phyloP scores from a whole-genome alignment of 306 rosid species.

The Herpetospermum pedunculosum region DNA sequence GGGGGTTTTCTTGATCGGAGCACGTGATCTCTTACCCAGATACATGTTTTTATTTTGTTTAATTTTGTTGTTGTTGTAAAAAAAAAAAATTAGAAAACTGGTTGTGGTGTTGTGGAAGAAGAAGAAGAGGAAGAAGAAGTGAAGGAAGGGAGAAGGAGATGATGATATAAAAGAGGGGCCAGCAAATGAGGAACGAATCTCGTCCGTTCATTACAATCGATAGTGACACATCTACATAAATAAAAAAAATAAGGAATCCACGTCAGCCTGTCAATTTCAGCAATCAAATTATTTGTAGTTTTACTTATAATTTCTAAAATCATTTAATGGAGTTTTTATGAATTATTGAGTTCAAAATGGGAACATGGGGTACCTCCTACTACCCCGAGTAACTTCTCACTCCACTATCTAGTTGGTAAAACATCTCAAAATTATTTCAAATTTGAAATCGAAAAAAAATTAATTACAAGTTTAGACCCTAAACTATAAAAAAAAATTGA shows the following conservation, averaged over 20 bases:
- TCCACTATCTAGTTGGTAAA: no score
- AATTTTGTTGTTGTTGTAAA: not conserved
- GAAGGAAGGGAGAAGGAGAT: slow-evolving; percentile 9
- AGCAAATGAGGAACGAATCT: slow-evolving; percentile 40
- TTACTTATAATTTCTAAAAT: not conserved
- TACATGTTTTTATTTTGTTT: slow-evolving; percentile 31
- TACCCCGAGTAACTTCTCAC: not conserved
- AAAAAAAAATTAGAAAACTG: not conserved
- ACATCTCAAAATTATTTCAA: no score
- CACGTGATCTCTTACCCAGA: slow-evolving; percentile 77
- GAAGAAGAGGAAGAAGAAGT: slow-evolving; percentile 3
- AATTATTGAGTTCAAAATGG: not conserved
- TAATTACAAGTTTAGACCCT: no score
- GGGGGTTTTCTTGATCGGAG: slow-evolving; percentile 69
- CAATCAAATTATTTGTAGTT: not conserved
- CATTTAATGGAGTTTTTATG: not conserved
- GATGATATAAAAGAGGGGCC: slow-evolving; percentile 35
- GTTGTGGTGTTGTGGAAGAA: not conserved
- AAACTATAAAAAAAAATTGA: no score
- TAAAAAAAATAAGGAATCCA: slow-evolving; percentile 4
- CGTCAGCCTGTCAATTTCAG: slow-evolving; percentile 6
- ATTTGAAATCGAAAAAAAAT: no score
- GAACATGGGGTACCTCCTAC: not conserved
- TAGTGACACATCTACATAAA: not conserved
- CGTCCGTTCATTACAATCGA: slow-evolving; percentile 28